Evolutionary conservation across 345 rosid species (phyloP), one percentile per base, ranked within the genome.

Genomic region (Eucalyptus curtisii): DNA sequence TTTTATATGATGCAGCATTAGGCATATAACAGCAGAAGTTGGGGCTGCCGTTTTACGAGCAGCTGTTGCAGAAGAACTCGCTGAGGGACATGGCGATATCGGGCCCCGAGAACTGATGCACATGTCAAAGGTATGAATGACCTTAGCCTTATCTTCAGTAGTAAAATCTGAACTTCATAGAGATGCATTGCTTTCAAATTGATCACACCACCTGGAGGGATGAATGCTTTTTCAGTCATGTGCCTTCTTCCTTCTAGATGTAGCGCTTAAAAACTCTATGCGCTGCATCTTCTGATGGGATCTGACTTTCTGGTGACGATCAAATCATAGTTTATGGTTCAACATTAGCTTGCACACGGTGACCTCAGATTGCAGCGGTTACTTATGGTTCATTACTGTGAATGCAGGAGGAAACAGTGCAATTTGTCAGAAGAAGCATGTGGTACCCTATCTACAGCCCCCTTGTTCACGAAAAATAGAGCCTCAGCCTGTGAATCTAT

Each of bases 401-500:
- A 66, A 48, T 94, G 94, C 95, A 98, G 99, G 98, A 96, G 91
- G 98, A 96, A 89, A 95, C 95, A 6, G 97, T 96, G 89, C 90
- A 93, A 85, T 94, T 95, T 89, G 92, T 98, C 11, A 93, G 90
- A 31, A 88, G 91, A 50, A 92, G 92, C 90, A 98, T 98, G 99
- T 98, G 99, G 99, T 98, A 88, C 94, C 99, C 99, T 49, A 25
- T 95, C 87, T 96, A 98, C 92, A 95, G 96, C 89, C 99, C 99
- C 87, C 96, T 98, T 19, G 99, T 98, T 92, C 99, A 95, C 45
- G 97, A 98, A 94, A 96, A 97, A 90, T 97, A 90, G 87, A 86
- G 89, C 45, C 31, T 84, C 86, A 17, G 49, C 71, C n/a, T 50
- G 27, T n/a, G 10, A 57, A 30, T 30, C 25, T 45, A n/a, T 87